Percentiles rank a stretch among this genome's conserved stretches.
Evolutionary conservation across 2,329 filamentous ascomycete genomes (phyloP).

Genomic region (Ramularia endophylla): DNA sequence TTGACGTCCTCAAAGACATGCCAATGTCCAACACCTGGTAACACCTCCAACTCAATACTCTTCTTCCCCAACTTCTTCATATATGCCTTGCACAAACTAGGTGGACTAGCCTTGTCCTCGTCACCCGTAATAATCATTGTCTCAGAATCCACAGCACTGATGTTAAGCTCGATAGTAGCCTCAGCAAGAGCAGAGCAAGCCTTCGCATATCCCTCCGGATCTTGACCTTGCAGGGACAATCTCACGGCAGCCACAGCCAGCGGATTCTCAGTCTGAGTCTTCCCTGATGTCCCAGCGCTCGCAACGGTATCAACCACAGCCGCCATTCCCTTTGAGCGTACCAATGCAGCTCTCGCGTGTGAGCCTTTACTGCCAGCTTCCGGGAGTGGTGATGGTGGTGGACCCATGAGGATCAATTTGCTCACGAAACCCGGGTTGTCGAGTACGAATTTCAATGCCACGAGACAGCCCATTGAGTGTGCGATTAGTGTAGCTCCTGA

Average conservation of each 20-base stretch:
- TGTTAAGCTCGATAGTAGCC: conserved; percentile 27
- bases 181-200: conserved; percentile 45
- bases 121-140: conserved; percentile 42
- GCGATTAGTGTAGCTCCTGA: too few species aligned
- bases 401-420: too few species aligned
- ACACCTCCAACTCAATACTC: too few species aligned
- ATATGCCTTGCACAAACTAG: conserved; percentile 32
- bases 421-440: too few species aligned
- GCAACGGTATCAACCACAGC: conserved; percentile 38
- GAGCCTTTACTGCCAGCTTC: too few species aligned
- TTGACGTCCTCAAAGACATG: too few species aligned
- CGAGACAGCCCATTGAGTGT: too few species aligned
- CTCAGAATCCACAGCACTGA: too few species aligned
- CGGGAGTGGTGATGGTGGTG: too few species aligned
- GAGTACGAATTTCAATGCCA: too few species aligned
- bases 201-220: conserved; percentile 52
- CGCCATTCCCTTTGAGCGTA: conserved; percentile 41
- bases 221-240: conserved; percentile 42
- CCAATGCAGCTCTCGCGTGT: conserved; percentile 39
- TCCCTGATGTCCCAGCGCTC: conserved; percentile 32
- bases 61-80: conserved; percentile 26
- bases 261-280: conserved; percentile 34
- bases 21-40: too few species aligned
- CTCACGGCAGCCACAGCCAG: conserved; percentile 39
- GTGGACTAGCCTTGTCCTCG: conserved; percentile 41